Base-by-base conservation (phyloP, 192 early-diverging fungal species). In the Kappamyces sp. region DNA sequence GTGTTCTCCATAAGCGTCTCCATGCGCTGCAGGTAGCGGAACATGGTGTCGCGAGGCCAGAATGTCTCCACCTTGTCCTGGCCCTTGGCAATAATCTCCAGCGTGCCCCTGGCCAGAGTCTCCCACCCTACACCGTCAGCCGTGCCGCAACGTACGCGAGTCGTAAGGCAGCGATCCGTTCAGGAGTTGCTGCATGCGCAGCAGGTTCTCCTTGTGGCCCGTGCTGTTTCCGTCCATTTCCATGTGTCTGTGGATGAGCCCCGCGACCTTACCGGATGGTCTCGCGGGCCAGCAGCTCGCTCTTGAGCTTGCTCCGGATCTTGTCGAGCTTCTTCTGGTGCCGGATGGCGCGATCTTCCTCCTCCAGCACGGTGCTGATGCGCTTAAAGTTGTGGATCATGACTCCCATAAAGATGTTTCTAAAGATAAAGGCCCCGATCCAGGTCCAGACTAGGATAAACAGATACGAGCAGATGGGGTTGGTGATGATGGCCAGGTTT, bases 341-440 rank as follows among this genome's bases (percentile, higher is more conserved):
- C 35, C 61, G 32, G 5, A 50, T 33, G 2, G 60, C 65, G 9
- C 48, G 55, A 2, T 60, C 36, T 51, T 77, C 54, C 54, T 75
- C 75, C 31, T 67, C 13, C 34, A 15, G 6, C 47, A 32, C 31
- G 5, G 10, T 36, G 33, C 64, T 63, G 32, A 77, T 77, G 36
- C 65, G 61, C 33, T 74, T 64, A 34, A 77, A 77, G 48, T 74
- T 76, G 61, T 69, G 71, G 1, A 77, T 69, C 72, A 77, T 72
- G 33, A 77, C 73, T 47, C 75, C 75, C 23, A 77, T 64, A 59
- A 77, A 75, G 23, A 77, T 62, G 51, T 77, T 74, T 51, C 70
- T 48, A 41, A 77, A 77, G 40, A 77, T 71, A 43, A 77, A 77
- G 1, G 72, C 72, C 38, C 75, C 75, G 35, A 77, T 53, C 39